Conservation (phyloP, 805 yeast species). For the Yarrowia sp. region DNA sequence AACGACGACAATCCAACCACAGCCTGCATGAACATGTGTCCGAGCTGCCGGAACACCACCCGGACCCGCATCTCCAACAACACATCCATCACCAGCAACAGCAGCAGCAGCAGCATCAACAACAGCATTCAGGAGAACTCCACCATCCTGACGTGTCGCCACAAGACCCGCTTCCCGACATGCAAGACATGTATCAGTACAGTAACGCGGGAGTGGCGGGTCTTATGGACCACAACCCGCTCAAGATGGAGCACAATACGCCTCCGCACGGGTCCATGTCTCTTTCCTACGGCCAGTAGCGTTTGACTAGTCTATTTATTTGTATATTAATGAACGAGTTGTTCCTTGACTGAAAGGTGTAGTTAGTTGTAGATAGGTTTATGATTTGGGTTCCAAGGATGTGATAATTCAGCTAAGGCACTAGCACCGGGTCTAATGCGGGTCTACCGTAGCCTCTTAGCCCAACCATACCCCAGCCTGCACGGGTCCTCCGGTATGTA, state of each 20-base stretch:
- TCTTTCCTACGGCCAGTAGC: slow-evolving; percentile 1
- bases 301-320: background rate
- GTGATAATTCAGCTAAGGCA: slow-evolving; percentile 6
- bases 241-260: background rate
- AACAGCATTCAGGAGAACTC: background rate
- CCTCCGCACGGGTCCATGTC: background rate
- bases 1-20: slow-evolving; percentile 13
- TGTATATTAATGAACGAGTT: too few species aligned
- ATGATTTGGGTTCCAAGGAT: slow-evolving; percentile 3
- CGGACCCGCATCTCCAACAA: slow-evolving; percentile 1
- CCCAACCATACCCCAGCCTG: slow-evolving; percentile 1
- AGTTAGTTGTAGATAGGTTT: background rate
- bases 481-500: background rate
- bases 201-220: background rate
- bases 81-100: slow-evolving; percentile 4
- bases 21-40: too few species aligned
- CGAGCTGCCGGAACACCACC: too few species aligned
- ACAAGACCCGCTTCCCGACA: background rate
- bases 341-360: too few species aligned
- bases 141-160: background rate
- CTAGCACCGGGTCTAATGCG: slow-evolving; percentile 8
- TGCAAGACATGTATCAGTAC: slow-evolving; percentile 2
- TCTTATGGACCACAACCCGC: background rate
- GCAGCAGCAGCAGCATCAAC: background rate
- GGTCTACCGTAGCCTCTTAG: background rate